phyloP scores from a whole-genome alignment of 495 filamentous ascomycete species.

The Pseudomonodictys pantanalensis region DNA sequence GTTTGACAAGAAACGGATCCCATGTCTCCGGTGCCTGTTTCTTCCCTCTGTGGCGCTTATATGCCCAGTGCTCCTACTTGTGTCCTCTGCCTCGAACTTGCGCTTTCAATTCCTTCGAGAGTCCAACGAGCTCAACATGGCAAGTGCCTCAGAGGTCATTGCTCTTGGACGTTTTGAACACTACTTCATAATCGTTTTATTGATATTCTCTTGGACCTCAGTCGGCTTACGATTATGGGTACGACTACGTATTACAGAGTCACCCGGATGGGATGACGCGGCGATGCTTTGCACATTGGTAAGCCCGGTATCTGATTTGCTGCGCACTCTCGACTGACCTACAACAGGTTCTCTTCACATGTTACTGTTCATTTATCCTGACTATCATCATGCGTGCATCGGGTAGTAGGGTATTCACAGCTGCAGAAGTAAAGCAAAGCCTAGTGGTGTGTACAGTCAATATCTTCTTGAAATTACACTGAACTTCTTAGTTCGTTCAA shows the following conservation, averaged over 20 bases:
- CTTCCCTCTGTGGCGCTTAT: background rate
- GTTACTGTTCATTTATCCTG: conserved; percentile 23
- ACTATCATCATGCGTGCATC: conserved; percentile 1
- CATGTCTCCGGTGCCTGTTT: too few relatives aligned
- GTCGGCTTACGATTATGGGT: conserved; percentile 38
- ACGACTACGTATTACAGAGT: conserved; percentile 22
- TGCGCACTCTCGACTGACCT: background rate
- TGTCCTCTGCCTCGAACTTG: background rate
- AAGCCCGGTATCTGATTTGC: background rate
- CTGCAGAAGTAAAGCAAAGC: background rate
- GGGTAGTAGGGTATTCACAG: background rate
- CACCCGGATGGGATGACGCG: conserved; percentile 29
- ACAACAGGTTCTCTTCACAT: conserved; percentile 21
- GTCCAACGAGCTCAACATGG: background rate
- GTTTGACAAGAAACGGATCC: background rate
- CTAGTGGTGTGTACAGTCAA: conserved; percentile 4
- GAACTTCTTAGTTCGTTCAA: conserved; percentile 25
- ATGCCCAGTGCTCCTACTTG: background rate
- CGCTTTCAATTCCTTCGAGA: background rate
- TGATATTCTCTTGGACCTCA: conserved; percentile 28
- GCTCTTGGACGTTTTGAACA: background rate
- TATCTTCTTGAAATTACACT: background rate
- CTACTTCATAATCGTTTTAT: conserved; percentile 25
- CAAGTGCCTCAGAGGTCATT: background rate
- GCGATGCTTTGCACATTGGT: conserved; percentile 26